Conservation (phyloP, 1,139 yeast species). For the Geotrichum histeridarum region DNA sequence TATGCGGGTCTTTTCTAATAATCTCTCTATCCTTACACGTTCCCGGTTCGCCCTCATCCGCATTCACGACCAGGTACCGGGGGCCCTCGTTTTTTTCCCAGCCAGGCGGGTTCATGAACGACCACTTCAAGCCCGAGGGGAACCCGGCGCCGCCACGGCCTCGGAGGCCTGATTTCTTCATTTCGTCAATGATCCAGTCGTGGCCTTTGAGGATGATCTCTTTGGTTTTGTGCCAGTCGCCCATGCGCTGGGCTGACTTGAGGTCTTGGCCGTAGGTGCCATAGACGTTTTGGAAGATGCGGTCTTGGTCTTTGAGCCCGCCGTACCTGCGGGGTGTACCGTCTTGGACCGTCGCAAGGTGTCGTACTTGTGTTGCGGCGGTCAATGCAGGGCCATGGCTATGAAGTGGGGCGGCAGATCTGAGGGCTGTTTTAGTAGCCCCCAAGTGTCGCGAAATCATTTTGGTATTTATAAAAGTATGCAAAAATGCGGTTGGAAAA, state of each 20-base stretch:
- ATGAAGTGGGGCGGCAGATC: conserved; percentile 5
- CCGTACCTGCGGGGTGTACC: conserved; percentile 52
- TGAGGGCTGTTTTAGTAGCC: conserved; percentile 13
- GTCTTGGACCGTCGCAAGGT: conserved; percentile 35
- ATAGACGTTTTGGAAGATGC: conserved; percentile 79
- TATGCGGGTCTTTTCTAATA: conserved; percentile 84
- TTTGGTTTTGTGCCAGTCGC: conserved; percentile 88
- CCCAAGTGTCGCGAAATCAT: conserved; percentile 19
- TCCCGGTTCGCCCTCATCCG: conserved; percentile 93
- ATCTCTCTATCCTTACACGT: conserved; percentile 89
- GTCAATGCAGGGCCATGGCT: conserved; percentile 1
- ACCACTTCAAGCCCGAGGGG: conserved; percentile 87
- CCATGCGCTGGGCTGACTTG: conserved; percentile 69
- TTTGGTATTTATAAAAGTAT: neutral
- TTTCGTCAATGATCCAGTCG: conserved; percentile 81
- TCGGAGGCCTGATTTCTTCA: conserved; percentile 76
- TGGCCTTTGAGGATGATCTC: conserved; percentile 78
- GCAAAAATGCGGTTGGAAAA: too few relatives aligned
- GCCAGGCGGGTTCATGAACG: conserved; percentile 91
- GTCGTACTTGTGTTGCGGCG: neutral
- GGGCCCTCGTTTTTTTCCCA: conserved; percentile 88
- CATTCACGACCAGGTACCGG: conserved; percentile 79
- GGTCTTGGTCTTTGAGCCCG: conserved; percentile 73
- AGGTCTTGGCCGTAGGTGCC: conserved; percentile 69
- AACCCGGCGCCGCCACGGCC: conserved; percentile 95